Evolutionary conservation across 345 rosid genomes (phyloP), one percentile per base, ranked within the genome.

Genomic region (Salix brachista): DNA sequence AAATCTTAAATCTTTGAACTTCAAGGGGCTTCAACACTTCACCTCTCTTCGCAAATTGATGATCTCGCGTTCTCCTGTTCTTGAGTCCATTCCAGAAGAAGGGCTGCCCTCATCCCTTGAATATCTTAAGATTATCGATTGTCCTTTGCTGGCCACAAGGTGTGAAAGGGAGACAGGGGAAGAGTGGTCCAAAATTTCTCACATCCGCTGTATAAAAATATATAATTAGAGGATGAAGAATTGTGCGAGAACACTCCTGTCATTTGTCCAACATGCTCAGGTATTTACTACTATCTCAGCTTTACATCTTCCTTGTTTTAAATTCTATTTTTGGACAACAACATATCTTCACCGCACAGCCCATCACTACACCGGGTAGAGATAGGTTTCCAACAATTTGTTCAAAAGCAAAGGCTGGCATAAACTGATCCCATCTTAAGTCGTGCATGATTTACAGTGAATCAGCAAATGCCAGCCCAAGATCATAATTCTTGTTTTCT

Each of bases 141-240:
- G 58, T 18, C 58, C 58, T 52, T 52, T 52, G 58, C 58, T 52
- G n/a, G 58, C n/a, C 21, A 18, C 21, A 52, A 18, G 58, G 23
- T 52, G 58, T 52, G 3, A 7, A 21, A 52, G n/a, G 58, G 58
- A 52, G 23, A 52, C n/a, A 2, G 72, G 72, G 17, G 72, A 36
- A 25, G 58, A 74, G 41, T 74, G 58, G 69, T 9, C 52, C 42
- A 74, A 74, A 69, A 74, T 74, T 36, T 64, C 32, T 37, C 34
- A 39, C 34, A 73, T 73, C 30, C 34, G 50, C 28, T 1, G n/a
- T 8, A 28, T 70, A 44, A 21, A 26, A 8, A 30, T 62, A 2
- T 42, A 11, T 42, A 42, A 42, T 42, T 42, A 42, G 46, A 42
- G 46, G 46, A 42, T 42, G 46, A 42, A 42, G 46, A 42, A 42